A percentile compares a stretch with the other conserved stretches of the same genome.
These are phyloP conservation scores for Citrus sinensis DNA, from an alignment of 345 rosid species.

Conservation along the genomic window DNA sequence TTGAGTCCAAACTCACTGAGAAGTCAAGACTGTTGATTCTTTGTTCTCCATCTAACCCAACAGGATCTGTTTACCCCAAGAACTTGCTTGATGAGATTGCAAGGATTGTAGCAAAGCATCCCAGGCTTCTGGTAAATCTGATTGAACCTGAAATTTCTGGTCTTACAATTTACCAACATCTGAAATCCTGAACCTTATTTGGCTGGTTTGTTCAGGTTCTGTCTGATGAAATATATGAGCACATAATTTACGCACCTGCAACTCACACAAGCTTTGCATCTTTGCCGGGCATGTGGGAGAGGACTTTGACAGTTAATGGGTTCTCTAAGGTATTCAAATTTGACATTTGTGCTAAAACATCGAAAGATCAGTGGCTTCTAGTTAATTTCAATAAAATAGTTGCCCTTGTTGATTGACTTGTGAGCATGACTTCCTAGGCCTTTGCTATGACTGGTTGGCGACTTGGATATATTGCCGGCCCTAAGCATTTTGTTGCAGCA, in stretches of 20 bases:
- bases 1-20: slow-evolving; percentile 66
- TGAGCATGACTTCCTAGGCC: slow-evolving; percentile 50
- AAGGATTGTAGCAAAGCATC: slow-evolving; percentile 78
- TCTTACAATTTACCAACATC: neutral
- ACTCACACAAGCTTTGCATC: slow-evolving; percentile 95
- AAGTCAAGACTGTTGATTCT: slow-evolving; percentile 88
- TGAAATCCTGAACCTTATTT: slow-evolving; percentile 18
- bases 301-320: slow-evolving; percentile 92
- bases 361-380: neutral
- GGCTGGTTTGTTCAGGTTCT: slow-evolving; percentile 48
- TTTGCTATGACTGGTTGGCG: slow-evolving; percentile 99
- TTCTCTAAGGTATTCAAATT: slow-evolving; percentile 75
- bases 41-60: slow-evolving; percentile 97
- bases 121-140: slow-evolving; percentile 79
- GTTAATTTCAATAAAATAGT: neutral
- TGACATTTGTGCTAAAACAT: neutral
- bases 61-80: slow-evolving; percentile 96
- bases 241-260: slow-evolving; percentile 90
- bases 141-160: slow-evolving; percentile 1
- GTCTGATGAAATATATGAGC: slow-evolving; percentile 98
- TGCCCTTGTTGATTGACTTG: slow-evolving; percentile 5
- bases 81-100: slow-evolving; percentile 90
- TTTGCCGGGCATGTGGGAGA: slow-evolving; percentile 89
- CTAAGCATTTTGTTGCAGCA: slow-evolving; percentile 87
- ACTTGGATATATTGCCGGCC: slow-evolving; percentile 93